Percentiles rank a stretch among this genome's conserved stretches.
Conservation (phyloP, 176 grass and related monocot genomes). For the Areca catechu region DNA sequence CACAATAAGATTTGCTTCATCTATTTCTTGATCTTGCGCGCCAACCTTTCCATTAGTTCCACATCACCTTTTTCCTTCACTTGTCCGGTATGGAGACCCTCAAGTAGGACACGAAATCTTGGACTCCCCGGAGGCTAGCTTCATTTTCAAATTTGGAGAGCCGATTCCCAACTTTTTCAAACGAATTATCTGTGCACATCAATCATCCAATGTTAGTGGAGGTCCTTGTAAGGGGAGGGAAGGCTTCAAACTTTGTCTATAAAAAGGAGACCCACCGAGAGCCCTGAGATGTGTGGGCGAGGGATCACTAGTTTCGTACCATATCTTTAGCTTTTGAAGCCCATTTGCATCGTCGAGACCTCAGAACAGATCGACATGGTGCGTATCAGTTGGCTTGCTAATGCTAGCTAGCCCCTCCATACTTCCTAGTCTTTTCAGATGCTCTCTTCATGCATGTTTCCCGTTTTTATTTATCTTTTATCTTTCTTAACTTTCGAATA, state of each 20-base stretch:
- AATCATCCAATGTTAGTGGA: background rate
- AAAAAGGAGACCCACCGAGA: background rate
- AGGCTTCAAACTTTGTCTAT: background rate
- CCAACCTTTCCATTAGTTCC: no score
- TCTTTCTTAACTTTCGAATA: background rate
- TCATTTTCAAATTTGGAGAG: background rate
- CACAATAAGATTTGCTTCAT: background rate
- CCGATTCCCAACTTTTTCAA: background rate
- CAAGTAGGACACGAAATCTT: background rate
- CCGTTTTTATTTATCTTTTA: background rate
- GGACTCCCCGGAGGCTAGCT: background rate
- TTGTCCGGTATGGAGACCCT: background rate
- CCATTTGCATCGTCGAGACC: no score
- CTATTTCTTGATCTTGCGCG: no score
- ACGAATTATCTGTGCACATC: background rate
- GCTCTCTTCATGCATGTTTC: background rate
- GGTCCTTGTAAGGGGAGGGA: background rate
- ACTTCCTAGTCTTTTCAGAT: no score
- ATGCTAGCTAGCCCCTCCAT: no score
- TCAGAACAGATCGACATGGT: no score
- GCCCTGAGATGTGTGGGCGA: no score
- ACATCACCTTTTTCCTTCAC: no score
- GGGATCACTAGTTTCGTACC: no score
- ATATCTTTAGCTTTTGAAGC: no score
- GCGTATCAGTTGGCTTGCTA: no score